Evolutionary conservation across 2,329 filamentous ascomycete genomes (phyloP).

Genomic region (Fusarium sp.): DNA sequence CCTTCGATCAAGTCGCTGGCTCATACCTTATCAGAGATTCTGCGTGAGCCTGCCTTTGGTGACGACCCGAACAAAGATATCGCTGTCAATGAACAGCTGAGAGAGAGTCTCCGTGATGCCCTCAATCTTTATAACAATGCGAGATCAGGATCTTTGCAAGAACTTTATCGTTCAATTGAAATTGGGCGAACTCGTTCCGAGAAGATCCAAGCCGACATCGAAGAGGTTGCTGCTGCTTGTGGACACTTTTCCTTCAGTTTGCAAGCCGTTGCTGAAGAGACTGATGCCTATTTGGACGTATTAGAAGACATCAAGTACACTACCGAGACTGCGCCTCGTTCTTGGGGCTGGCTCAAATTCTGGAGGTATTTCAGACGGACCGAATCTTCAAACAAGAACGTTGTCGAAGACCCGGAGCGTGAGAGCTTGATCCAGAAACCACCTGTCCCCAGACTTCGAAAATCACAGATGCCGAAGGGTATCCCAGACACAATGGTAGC

Average conservation of each 20-base stretch:
- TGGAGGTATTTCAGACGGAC: slow-evolving; percentile 65
- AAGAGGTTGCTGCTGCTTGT: slow-evolving; percentile 97
- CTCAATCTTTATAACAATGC: slow-evolving; percentile 82
- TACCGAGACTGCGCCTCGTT: slow-evolving; percentile 70
- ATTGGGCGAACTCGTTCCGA: slow-evolving; percentile 76
- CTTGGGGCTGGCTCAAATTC: slow-evolving; percentile 89
- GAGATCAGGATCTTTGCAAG: slow-evolving; percentile 79
- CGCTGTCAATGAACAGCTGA: slow-evolving; percentile 82
- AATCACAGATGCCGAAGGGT: slow-evolving; percentile 67
- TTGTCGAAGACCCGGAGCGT: slow-evolving; percentile 58
- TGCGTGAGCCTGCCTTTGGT: slow-evolving; percentile 88
- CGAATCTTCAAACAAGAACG: slow-evolving; percentile 17
- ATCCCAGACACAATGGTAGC: slow-evolving; percentile 67
- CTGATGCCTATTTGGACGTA: slow-evolving; percentile 84
- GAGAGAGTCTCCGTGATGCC: slow-evolving; percentile 83
- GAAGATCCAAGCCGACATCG: slow-evolving; percentile 89
- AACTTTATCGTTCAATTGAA: slow-evolving; percentile 85
- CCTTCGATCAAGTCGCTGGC: slow-evolving; percentile 98
- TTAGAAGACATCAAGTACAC: slow-evolving; percentile 86
- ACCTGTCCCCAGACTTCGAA: slow-evolving; percentile 62
- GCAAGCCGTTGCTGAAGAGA: slow-evolving; percentile 90
- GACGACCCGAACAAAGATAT: slow-evolving; percentile 76
- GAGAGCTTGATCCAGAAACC: slow-evolving; percentile 57
- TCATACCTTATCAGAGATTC: slow-evolving; percentile 87
- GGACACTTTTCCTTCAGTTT: slow-evolving; percentile 96